Evolutionary conservation across 1,284 basidiomycete species (phyloP).

Genomic region (Ganoderma lingzhi): DNA sequence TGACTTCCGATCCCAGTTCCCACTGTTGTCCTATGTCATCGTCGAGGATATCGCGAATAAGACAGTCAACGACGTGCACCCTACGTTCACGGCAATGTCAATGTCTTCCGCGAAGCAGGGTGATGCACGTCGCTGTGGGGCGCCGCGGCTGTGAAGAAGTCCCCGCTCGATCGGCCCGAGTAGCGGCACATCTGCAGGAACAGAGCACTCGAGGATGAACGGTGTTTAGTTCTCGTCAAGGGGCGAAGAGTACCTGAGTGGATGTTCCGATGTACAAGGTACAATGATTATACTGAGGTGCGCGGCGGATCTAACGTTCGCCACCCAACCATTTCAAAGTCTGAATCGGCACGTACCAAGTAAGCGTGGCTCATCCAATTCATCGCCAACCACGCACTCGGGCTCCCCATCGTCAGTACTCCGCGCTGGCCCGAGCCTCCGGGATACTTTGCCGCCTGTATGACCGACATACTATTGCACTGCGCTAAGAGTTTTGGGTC

Average conservation of each 20-base stretch:
- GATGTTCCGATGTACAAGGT: slow-evolving; percentile 17
- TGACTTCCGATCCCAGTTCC: background rate
- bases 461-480: too few relatives aligned
- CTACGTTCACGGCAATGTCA: slow-evolving; percentile 21
- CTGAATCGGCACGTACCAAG: slow-evolving; percentile 19
- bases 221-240: background rate
- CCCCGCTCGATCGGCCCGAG: slow-evolving; percentile 17
- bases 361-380: slow-evolving; percentile 28
- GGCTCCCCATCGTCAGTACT: slow-evolving; percentile 31
- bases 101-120: slow-evolving; percentile 12
- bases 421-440: slow-evolving; percentile 27
- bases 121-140: slow-evolving; percentile 16
- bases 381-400: slow-evolving; percentile 18
- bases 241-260: too few relatives aligned
- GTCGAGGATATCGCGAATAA: background rate
- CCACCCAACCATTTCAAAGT: background rate
- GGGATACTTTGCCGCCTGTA: slow-evolving; percentile 14
- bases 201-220: slow-evolving; percentile 3
- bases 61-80: slow-evolving; percentile 9
- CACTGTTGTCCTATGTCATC: background rate
- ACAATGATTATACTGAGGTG: slow-evolving; percentile 4
- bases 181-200: slow-evolving; percentile 13
- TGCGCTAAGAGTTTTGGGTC: too few relatives aligned
- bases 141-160: slow-evolving; percentile 20
- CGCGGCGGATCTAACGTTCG: slow-evolving; percentile 16